Conservation (phyloP, 139 green algal species). For the Micromonas commoda region DNA sequence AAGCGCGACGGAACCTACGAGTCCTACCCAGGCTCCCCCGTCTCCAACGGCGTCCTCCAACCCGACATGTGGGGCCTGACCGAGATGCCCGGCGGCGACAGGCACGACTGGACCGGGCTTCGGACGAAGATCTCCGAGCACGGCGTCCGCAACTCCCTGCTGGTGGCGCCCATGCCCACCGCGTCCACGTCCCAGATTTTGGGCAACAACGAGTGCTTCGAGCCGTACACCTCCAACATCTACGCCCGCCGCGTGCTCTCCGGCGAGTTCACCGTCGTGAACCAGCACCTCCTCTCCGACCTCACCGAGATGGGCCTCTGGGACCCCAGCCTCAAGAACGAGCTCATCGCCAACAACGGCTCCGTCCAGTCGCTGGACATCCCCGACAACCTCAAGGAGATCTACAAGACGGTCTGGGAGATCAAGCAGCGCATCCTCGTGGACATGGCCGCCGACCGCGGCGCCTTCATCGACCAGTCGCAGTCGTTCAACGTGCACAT, state of each 20-base stretch:
- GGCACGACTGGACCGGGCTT: conserved; percentile 81
- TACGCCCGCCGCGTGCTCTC: conserved; percentile 92
- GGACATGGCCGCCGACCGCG: conserved; percentile 96
- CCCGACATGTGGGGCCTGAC: conserved; percentile 92
- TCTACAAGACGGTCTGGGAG: conserved; percentile 99
- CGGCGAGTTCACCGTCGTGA: conserved; percentile 93
- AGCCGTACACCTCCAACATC: conserved; percentile 98
- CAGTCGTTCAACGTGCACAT: conserved; percentile 99
- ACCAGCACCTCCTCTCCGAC: conserved; percentile 95
- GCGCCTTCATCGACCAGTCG: conserved; percentile 96
- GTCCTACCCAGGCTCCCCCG: conserved; percentile 65
- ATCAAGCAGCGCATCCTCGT: conserved; percentile 90
- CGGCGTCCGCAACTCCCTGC: conserved; percentile 93
- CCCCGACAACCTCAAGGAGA: conserved; percentile 76
- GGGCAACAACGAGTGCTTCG: conserved; percentile 98
- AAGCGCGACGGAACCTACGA: conserved; percentile 72
- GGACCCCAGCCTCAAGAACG: conserved; percentile 87
- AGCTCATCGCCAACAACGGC: conserved; percentile 80
- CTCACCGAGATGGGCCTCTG: conserved; percentile 83
- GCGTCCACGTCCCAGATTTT: conserved; percentile 85
- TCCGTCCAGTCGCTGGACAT: conserved; percentile 66
- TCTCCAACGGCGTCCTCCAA: conserved; percentile 49
- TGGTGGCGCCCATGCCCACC: conserved; percentile 96
- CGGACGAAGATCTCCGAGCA: conserved; percentile 63
- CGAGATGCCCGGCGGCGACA: conserved; percentile 34